Conservation (phyloP, 176 grass and related monocot species). For the Bromus sterilis region DNA sequence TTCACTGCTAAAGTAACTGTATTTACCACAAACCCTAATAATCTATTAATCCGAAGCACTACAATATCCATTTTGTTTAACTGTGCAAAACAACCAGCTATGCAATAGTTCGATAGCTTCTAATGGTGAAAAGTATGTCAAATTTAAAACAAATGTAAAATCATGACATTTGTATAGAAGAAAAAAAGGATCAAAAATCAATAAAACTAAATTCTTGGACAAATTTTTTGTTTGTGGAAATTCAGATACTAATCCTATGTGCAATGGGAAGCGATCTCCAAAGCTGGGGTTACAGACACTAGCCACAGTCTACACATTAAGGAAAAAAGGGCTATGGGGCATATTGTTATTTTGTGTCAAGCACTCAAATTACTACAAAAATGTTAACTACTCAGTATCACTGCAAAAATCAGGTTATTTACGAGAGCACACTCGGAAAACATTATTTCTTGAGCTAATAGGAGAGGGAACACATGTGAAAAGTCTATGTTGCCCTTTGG, state of each 20-base stretch:
- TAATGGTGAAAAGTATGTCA: neutral
- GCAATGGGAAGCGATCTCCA: neutral
- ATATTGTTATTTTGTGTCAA: neutral
- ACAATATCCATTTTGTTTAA: neutral
- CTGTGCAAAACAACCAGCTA: neutral
- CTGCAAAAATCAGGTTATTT: neutral
- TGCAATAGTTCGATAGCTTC: neutral
- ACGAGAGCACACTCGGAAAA: neutral
- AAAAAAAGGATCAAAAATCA: constrained; percentile 1
- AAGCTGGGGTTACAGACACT: neutral
- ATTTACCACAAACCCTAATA: neutral
- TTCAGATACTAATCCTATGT: neutral
- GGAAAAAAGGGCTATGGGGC: neutral
- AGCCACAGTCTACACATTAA: neutral
- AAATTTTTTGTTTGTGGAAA: neutral
- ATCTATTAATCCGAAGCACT: neutral
- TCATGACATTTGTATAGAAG: neutral
- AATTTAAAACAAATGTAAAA: neutral
- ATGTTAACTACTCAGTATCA: neutral
- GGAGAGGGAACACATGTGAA: neutral
- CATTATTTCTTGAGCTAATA: neutral
- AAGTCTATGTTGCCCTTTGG: neutral
- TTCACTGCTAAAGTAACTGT: neutral
- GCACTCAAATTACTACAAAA: neutral
- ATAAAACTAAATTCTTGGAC: neutral